Conservation (phyloP, 495 filamentous ascomycete species). For the Hypomontagnella submonticulosa region DNA sequence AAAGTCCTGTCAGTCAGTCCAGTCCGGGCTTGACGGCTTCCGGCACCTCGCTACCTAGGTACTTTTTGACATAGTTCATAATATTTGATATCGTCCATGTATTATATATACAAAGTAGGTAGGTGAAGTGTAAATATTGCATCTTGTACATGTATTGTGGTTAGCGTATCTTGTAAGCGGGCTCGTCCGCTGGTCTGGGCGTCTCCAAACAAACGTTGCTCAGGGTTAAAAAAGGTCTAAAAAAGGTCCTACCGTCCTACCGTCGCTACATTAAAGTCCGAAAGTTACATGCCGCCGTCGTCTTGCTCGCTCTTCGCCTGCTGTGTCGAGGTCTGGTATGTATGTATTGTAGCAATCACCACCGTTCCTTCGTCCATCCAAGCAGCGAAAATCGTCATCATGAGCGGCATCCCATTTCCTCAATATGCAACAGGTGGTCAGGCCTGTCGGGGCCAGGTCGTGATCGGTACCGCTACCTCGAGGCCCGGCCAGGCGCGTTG, state of each 20-base stretch:
- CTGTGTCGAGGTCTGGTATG: slow-evolving; percentile 6
- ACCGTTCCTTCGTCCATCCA: slow-evolving; percentile 35
- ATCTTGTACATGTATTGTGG: slow-evolving; percentile 21
- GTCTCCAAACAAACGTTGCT: slow-evolving; percentile 22
- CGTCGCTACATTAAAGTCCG: slow-evolving; percentile 44
- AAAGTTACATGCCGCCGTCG: slow-evolving; percentile 34
- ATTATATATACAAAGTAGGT: slow-evolving; percentile 29
- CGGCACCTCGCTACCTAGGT: slow-evolving; percentile 1
- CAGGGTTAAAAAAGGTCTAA: slow-evolving; percentile 3
- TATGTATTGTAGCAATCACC: slow-evolving; percentile 43
- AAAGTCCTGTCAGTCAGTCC: too few relatives aligned
- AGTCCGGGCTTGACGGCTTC: too few relatives aligned
- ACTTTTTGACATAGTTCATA: background rate
- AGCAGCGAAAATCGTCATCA: slow-evolving; percentile 41
- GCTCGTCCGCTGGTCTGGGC: slow-evolving; percentile 31
- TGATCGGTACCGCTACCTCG: slow-evolving; percentile 41
- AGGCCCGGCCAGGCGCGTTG: slow-evolving; percentile 33
- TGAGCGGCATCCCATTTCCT: slow-evolving; percentile 46
- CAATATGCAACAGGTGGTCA: slow-evolving; percentile 43
- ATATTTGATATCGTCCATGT: slow-evolving; percentile 17
- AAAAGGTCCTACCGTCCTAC: slow-evolving; percentile 30
- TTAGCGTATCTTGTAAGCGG: slow-evolving; percentile 34
- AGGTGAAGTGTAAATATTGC: slow-evolving; percentile 29
- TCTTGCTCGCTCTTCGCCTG: slow-evolving; percentile 12
- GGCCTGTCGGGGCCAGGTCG: slow-evolving; percentile 37